phyloP scores from a whole-genome alignment of 2,329 filamentous ascomycete genomes.

The Chaetothyriales sp. region DNA sequence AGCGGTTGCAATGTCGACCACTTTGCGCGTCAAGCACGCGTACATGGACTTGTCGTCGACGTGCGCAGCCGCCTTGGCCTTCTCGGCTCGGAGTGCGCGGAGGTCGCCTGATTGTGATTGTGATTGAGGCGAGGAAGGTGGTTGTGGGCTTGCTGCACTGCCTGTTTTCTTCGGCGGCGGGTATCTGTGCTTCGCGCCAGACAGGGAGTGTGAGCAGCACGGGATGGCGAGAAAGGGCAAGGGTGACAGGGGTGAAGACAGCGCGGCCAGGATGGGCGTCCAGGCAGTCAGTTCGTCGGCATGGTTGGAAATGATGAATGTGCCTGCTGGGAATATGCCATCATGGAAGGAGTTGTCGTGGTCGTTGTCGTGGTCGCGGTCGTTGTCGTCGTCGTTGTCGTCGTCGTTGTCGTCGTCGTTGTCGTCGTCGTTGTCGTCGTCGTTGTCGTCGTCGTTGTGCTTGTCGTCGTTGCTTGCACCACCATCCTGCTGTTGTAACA shows the following conservation, averaged over 20 bases:
- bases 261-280: slow-evolving; percentile 74
- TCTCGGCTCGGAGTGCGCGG: slow-evolving; percentile 24
- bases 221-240: slow-evolving; percentile 86
- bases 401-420: slow-evolving; percentile 1
- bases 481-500: slow-evolving; percentile 2
- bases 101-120: slow-evolving; percentile 28
- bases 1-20: slow-evolving; percentile 46
- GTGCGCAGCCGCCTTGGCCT: slow-evolving; percentile 22
- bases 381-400: not conserved
- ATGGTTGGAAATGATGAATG: slow-evolving; percentile 94
- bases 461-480: slow-evolving; percentile 1
- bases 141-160: not conserved
- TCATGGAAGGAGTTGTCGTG: slow-evolving; percentile 16
- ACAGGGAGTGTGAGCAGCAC: slow-evolving; percentile 81
- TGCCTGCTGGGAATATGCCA: slow-evolving; percentile 56
- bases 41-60: slow-evolving; percentile 51
- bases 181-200: slow-evolving; percentile 54
- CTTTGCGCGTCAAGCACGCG: slow-evolving; percentile 67
- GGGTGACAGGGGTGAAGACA: slow-evolving; percentile 38
- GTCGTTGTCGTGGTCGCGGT: slow-evolving; percentile 1
- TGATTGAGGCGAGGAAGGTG: not conserved
- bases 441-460: not conserved
- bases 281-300: slow-evolving; percentile 91
- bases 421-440: not conserved
- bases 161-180: slow-evolving; percentile 14